Percentiles rank a stretch among this genome's conserved stretches.
These are phyloP conservation scores for Trichoderma sp. DNA, from an alignment of 2,329 filamentous ascomycete species.

Conservation along the genomic window DNA sequence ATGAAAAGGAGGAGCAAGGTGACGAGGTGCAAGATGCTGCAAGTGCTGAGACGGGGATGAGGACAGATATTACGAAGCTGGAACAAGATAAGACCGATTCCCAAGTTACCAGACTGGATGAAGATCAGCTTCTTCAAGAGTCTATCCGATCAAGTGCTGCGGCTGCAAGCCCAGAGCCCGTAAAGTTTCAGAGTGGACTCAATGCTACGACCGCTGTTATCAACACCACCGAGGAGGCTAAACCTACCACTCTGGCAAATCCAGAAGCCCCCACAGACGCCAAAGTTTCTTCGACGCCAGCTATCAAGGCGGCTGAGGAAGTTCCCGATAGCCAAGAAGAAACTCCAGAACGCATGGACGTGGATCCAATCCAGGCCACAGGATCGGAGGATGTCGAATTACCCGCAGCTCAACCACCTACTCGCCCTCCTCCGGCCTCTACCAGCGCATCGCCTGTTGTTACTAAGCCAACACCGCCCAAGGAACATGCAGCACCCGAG, in stretches of 20 bases:
- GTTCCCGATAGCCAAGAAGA: slow-evolving; percentile 41
- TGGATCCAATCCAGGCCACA: slow-evolving; percentile 34
- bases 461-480: slow-evolving; percentile 5
- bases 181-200: not conserved
- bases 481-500: slow-evolving; percentile 34
- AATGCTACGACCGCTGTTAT: slow-evolving; percentile 4
- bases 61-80: slow-evolving; percentile 27
- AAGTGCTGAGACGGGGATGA: not conserved
- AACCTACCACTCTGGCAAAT: not conserved
- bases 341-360: slow-evolving; percentile 37
- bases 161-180: slow-evolving; percentile 24
- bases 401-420: not conserved
- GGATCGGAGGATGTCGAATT: slow-evolving; percentile 23
- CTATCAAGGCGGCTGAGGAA: slow-evolving; percentile 34
- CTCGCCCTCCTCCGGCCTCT: slow-evolving; percentile 14
- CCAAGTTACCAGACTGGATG: slow-evolving; percentile 32
- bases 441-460: slow-evolving; percentile 15
- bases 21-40: slow-evolving; percentile 26
- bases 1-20: slow-evolving; percentile 43
- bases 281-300: not conserved
- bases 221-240: slow-evolving; percentile 10
- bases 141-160: slow-evolving; percentile 37
- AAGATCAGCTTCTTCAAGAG: slow-evolving; percentile 50
- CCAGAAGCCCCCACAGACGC: not conserved
- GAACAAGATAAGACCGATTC: slow-evolving; percentile 3